A percentile compares a stretch with the other conserved stretches of the same genome.
phyloP scores from a whole-genome alignment of 2,329 filamentous ascomycete species.

The Arthrobotrys sinensis region DNA sequence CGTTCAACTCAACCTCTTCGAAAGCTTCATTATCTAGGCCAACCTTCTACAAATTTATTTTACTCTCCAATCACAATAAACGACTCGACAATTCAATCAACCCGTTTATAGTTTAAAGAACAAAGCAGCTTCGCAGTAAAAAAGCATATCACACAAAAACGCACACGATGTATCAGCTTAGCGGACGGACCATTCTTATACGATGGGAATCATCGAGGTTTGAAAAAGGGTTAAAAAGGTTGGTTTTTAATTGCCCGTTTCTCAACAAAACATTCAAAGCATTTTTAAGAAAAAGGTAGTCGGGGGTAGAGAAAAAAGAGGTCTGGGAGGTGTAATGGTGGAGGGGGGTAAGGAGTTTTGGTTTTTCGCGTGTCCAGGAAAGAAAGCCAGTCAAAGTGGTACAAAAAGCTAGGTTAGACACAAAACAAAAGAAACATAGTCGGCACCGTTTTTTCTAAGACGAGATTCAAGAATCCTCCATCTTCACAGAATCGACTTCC shows the following conservation, averaged over 20 bases:
- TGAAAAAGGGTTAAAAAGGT: slow-evolving; percentile 59
- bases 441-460: slow-evolving; percentile 34
- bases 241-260: slow-evolving; percentile 61
- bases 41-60: no score
- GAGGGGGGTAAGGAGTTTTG: slow-evolving; percentile 24
- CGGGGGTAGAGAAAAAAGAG: slow-evolving; percentile 15
- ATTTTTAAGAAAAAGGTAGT: slow-evolving; percentile 54
- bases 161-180: slow-evolving; percentile 8
- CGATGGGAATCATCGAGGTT: slow-evolving; percentile 31
- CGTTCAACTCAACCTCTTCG: no score
- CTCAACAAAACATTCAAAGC: slow-evolving; percentile 62
- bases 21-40: no score
- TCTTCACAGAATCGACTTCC: slow-evolving; percentile 41
- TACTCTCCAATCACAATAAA: background rate
- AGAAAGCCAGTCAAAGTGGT: slow-evolving; percentile 40
- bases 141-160: slow-evolving; percentile 21
- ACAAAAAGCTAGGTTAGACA: slow-evolving; percentile 35
- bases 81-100: background rate
- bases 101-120: background rate
- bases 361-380: slow-evolving; percentile 54
- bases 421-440: slow-evolving; percentile 45
- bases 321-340: background rate
- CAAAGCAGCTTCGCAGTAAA: slow-evolving; percentile 14
- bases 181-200: slow-evolving; percentile 8
- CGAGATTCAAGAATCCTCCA: slow-evolving; percentile 45